Conservation (phyloP, 2,329 filamentous ascomycete genomes). For the Ampelomyces quisqualis region DNA sequence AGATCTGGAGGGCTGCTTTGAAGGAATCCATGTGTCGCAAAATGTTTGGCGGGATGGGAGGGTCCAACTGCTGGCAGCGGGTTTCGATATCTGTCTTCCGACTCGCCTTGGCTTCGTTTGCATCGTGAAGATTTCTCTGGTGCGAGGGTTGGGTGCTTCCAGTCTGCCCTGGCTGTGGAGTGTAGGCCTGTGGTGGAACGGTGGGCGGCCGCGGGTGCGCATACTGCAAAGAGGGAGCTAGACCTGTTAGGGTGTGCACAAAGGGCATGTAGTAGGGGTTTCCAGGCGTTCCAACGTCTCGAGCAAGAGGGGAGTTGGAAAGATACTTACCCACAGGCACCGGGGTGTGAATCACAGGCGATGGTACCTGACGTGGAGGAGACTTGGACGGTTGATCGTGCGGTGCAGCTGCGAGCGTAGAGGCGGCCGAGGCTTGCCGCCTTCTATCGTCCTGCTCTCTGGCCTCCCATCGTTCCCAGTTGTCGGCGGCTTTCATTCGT, state of each 20-base stretch:
- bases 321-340: constrained; percentile 39
- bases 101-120: constrained; percentile 62
- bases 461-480: constrained; percentile 75
- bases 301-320: constrained; percentile 19
- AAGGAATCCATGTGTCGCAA: constrained; percentile 72
- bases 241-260: constrained; percentile 31
- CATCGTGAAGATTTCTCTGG: constrained; percentile 62
- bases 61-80: constrained; percentile 65
- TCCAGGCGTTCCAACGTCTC: constrained; percentile 15
- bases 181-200: constrained; percentile 36
- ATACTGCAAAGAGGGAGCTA: constrained; percentile 33
- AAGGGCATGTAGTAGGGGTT: constrained; percentile 23
- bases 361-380: constrained; percentile 28
- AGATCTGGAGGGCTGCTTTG: constrained; percentile 70
- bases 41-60: constrained; percentile 63
- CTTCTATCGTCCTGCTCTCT: constrained; percentile 30
- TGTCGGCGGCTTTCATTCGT: constrained; percentile 60
- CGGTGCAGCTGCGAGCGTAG: constrained; percentile 18
- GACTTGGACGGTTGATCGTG: constrained; percentile 26
- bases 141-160: constrained; percentile 29
- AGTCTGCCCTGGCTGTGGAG: constrained; percentile 28
- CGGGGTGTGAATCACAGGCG: constrained; percentile 38
- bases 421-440: constrained; percentile 18
- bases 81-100: constrained; percentile 71
- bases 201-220: constrained; percentile 37